These are phyloP conservation scores for Monosporascus cannonballus DNA, from an alignment of 2,329 filamentous ascomycete genomes.

Conservation along the genomic window DNA sequence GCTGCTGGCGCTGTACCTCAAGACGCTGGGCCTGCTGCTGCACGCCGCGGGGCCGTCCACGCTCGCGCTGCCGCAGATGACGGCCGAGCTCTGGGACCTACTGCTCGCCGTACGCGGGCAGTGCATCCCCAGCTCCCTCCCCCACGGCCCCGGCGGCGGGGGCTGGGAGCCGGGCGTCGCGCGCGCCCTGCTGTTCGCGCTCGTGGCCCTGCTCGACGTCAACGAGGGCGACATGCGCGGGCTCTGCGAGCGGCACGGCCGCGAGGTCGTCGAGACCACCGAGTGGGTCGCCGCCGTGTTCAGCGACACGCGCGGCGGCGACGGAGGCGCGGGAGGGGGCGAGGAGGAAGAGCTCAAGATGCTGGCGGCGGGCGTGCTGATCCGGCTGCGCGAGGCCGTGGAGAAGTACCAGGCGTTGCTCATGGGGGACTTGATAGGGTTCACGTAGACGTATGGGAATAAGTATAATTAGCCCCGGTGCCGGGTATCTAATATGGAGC, in stretches of 20 bases:
- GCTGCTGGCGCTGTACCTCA: constrained; percentile 72
- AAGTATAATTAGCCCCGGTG: not conserved
- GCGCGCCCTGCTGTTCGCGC: constrained; percentile 69
- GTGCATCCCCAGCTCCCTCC: constrained; percentile 33
- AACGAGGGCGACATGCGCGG: constrained; percentile 67
- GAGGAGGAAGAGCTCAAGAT: constrained; percentile 78
- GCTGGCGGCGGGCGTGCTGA: constrained; percentile 68
- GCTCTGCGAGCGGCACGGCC: constrained; percentile 67
- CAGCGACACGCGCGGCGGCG: constrained; percentile 45
- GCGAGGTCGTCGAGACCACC: constrained; percentile 76
- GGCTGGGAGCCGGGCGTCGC: constrained; percentile 55
- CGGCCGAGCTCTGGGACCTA: constrained; percentile 77
- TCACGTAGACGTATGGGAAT: constrained; percentile 9
- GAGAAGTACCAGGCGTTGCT: constrained; percentile 74
- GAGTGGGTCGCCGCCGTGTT: constrained; percentile 82
- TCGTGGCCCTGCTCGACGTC: constrained; percentile 76
- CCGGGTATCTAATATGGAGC: too few species aligned
- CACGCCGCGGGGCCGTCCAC: constrained; percentile 79
- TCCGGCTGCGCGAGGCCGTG: constrained; percentile 74
- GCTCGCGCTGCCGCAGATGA: constrained; percentile 70
- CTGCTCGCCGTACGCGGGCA: constrained; percentile 60
- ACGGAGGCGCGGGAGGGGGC: constrained; percentile 38
- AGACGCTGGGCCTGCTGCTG: constrained; percentile 77
- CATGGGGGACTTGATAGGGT: constrained; percentile 60
- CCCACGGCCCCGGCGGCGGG: too few species aligned